Conservation (phyloP, 2,329 filamentous ascomycete genomes). For the Zelopaecilomyces penicillatus region DNA sequence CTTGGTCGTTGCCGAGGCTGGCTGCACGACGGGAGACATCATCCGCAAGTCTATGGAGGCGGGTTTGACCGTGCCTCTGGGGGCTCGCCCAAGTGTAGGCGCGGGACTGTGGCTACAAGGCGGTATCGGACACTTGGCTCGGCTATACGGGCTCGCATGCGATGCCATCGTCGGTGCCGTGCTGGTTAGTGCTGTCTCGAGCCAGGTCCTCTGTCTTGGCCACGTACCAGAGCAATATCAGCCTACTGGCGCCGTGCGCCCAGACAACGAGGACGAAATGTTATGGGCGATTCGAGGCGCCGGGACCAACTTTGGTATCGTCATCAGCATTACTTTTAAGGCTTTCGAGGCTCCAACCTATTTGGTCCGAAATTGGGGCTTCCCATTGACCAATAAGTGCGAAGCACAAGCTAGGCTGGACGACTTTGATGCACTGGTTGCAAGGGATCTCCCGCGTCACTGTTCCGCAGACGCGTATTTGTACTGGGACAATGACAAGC, state of each 20-base stretch:
- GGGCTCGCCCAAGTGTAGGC: constrained; percentile 54
- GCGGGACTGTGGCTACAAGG: constrained; percentile 57
- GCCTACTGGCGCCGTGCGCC: constrained; percentile 31
- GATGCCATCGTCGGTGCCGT: constrained; percentile 54
- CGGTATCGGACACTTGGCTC: constrained; percentile 52
- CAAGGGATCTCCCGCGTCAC: constrained; percentile 30
- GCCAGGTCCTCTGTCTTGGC: constrained; percentile 42
- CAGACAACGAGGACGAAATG: constrained; percentile 41
- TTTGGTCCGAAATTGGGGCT: constrained; percentile 30
- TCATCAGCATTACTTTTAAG: constrained; percentile 45
- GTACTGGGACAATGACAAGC: constrained; percentile 35
- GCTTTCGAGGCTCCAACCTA: constrained; percentile 34
- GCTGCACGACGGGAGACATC: constrained; percentile 49
- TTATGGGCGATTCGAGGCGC: constrained; percentile 52
- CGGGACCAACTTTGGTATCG: constrained; percentile 51
- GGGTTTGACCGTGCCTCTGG: constrained; percentile 49
- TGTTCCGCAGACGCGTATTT: constrained; percentile 49
- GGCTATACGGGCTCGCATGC: constrained; percentile 48
- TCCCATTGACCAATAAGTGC: constrained; percentile 21
- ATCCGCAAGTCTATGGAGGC: constrained; percentile 35
- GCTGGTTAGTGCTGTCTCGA: constrained; percentile 42
- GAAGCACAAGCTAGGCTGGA: constrained; percentile 25
- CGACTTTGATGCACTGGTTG: constrained; percentile 30
- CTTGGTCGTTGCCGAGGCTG: constrained; percentile 43
- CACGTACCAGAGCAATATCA: constrained; percentile 37